These are phyloP conservation scores for Gonium pectorale DNA, from an alignment of 139 green algal genomes.

Conservation along the genomic window DNA sequence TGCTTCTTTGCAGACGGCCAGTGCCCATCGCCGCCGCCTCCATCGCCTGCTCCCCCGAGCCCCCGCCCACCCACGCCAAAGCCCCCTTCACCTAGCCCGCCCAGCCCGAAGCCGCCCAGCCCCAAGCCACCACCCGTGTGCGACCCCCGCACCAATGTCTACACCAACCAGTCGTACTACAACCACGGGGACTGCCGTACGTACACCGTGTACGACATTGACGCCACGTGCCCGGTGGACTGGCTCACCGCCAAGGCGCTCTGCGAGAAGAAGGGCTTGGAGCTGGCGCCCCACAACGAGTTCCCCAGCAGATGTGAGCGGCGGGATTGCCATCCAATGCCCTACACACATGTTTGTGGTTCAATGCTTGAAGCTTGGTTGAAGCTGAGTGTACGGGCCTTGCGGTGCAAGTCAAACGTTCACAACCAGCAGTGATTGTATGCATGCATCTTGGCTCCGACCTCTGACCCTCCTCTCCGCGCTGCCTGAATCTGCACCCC, in stretches of 20 bases:
- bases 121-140: background rate
- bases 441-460: too few relatives aligned
- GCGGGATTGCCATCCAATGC: too few relatives aligned
- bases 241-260: background rate
- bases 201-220: slow-evolving; percentile 28
- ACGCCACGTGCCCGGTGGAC: slow-evolving; percentile 9
- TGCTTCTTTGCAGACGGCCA: too few relatives aligned
- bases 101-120: background rate
- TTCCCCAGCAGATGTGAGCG: background rate
- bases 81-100: background rate
- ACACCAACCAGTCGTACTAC: background rate
- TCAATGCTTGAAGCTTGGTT: too few relatives aligned
- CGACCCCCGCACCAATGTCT: background rate
- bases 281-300: slow-evolving; percentile 1
- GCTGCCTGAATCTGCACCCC: too few relatives aligned
- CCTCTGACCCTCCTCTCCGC: too few relatives aligned
- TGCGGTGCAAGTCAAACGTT: too few relatives aligned
- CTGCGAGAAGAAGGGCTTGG: background rate
- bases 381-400: too few relatives aligned
- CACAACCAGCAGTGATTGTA: too few relatives aligned
- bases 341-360: too few relatives aligned
- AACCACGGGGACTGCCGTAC: slow-evolving; percentile 13
- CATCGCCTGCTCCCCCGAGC: background rate
- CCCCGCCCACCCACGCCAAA: background rate
- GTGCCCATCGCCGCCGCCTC: background rate